phyloP scores from a whole-genome alignment of 306 rosid species.

The Rubus parviflorus region DNA sequence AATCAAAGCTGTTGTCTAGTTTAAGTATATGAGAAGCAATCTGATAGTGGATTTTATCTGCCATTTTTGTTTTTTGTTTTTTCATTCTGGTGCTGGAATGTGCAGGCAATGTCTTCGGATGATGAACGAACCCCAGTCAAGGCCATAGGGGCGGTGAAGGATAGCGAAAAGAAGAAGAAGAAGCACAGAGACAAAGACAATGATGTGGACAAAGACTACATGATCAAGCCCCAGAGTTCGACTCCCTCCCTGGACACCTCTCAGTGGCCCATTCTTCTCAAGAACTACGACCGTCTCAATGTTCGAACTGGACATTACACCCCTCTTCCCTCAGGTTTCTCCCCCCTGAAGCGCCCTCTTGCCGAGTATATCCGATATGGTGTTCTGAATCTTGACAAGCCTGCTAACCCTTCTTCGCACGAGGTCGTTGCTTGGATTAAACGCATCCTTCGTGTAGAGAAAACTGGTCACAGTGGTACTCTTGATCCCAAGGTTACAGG shows the following conservation, averaged over 20 bases:
- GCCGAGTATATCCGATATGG: constrained; percentile 68
- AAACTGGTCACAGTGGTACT: constrained; percentile 87
- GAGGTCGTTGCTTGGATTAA: constrained; percentile 92
- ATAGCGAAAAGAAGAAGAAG: constrained; percentile 58
- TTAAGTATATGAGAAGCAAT: too few species aligned
- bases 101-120: constrained; percentile 20
- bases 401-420: constrained; percentile 86
- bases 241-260: constrained; percentile 72
- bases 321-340: constrained; percentile 69
- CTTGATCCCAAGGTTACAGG: constrained; percentile 88
- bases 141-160: constrained; percentile 37
- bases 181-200: constrained; percentile 28
- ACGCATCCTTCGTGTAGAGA: constrained; percentile 69
- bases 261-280: constrained; percentile 83
- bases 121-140: constrained; percentile 20
- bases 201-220: constrained; percentile 34
- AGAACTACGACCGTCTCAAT: constrained; percentile 85
- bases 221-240: constrained; percentile 69
- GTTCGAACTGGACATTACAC: constrained; percentile 88
- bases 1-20: not conserved
- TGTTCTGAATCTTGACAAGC: constrained; percentile 73
- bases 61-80: not conserved
- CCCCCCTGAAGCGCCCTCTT: constrained; percentile 80
- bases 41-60: not conserved
- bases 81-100: not conserved